Evolutionary conservation across 2,329 filamentous ascomycete genomes (phyloP), one percentile per base, ranked within the genome.

Genomic region (Colletotrichum melonis): DNA sequence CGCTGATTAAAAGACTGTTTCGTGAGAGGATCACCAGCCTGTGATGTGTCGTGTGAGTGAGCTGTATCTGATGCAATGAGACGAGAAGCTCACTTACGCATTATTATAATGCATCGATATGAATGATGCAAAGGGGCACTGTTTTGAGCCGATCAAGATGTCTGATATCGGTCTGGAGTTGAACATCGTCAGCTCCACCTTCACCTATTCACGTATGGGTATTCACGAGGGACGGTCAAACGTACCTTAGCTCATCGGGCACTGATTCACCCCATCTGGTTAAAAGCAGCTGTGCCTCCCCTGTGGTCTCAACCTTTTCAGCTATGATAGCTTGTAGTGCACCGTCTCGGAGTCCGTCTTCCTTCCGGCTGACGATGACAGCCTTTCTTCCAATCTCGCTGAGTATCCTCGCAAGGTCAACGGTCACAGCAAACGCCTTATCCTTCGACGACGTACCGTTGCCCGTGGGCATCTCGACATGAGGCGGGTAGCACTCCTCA

Each of bases 181-280:
- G 2, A 22, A 8, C 3, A 2, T 16, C 22, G 63, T 73, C 38
- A 70, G 42, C n/a, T 5, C n/a, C n/a, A 11, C 22, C 3, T 5
- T 22, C 24, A 6, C 22, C 3, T 19, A 6, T 5, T 1, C 19
- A 16, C 8, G 42, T 11, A 2, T n/a, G 16, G 6, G 14, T 9
- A 4, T 14, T 30, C 5, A 22, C 3, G 26, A 8, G 11, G 60
- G 11, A 22, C 12, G 11, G 14, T 6, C 5, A 30, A n/a, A 19
- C 46, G 9, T 49, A 73, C 70, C 70, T 59, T 4, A 73, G 55
- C n/a, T 73, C 70, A 19, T 73, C 70, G 12, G 70, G 66, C 4
- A 73, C 66, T 7, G 59, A 69, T 14, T 73, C 70, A 19, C 70
- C 70, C 70, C 70, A 73, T 65, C 70, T 60, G 9, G 66, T 73